These are phyloP conservation scores for Leccinum aurantiacum DNA, from an alignment of 768 basidiomycete species.

Conservation along the genomic window DNA sequence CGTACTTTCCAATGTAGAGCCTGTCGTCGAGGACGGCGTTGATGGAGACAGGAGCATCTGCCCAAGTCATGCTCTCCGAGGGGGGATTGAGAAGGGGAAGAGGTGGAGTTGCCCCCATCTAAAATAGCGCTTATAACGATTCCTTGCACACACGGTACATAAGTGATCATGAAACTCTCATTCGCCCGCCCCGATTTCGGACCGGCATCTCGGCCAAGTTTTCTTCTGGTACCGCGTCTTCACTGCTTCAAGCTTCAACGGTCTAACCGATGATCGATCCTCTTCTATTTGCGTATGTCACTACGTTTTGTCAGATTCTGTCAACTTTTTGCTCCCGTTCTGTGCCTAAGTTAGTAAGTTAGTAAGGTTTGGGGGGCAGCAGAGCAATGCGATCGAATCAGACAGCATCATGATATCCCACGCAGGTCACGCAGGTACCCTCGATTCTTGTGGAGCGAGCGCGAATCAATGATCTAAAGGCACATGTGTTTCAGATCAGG, in stretches of 20 bases:
- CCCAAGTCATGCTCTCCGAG: slow-evolving; percentile 28
- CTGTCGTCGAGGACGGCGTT: slow-evolving; percentile 31
- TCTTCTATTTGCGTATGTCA: neutral
- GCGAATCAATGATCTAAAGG: neutral
- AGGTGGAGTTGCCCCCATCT: slow-evolving; percentile 11
- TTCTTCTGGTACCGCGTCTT: no score
- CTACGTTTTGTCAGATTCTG: neutral
- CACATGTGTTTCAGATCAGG: neutral
- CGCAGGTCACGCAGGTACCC: neutral
- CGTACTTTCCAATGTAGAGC: slow-evolving; percentile 39
- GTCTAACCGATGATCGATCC: no score
- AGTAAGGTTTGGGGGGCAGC: neutral
- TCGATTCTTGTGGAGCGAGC: neutral
- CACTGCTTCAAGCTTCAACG: no score
- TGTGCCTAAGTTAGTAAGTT: neutral
- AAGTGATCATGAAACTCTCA: neutral
- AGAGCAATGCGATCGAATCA: neutral
- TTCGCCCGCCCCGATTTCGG: neutral
- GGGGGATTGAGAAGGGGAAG: slow-evolving; percentile 2
- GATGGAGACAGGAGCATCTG: slow-evolving; percentile 27
- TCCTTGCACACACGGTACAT: slow-evolving; percentile 9
- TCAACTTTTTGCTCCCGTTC: neutral
- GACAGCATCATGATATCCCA: neutral
- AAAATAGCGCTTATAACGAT: slow-evolving; percentile 19
- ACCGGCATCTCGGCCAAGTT: no score